Percentiles rank a stretch among this genome's conserved stretches.
These are phyloP conservation scores for Colletotrichum theobromicola DNA, from an alignment of 2,329 filamentous ascomycete genomes.

Conservation along the genomic window DNA sequence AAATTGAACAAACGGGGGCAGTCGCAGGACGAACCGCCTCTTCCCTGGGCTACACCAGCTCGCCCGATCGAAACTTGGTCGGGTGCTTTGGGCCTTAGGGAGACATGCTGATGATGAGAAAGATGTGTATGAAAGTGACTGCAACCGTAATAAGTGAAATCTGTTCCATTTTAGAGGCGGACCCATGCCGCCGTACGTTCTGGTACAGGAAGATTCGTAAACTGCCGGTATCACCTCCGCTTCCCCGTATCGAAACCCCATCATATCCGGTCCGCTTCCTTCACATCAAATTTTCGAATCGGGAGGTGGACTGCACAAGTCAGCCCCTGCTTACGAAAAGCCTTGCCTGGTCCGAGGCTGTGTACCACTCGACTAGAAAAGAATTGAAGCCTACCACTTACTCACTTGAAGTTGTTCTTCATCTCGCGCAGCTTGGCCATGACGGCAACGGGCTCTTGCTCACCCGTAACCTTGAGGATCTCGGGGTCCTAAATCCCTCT, in stretches of 20 bases:
- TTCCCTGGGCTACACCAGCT: constrained; percentile 23
- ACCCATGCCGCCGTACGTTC: not conserved
- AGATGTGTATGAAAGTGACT: not conserved
- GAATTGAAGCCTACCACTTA: constrained; percentile 31
- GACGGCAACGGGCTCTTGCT: constrained; percentile 80
- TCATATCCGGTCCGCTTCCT: not conserved
- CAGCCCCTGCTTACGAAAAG: not conserved
- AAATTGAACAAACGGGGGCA: constrained; percentile 49
- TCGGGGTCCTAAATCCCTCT: constrained; percentile 68
- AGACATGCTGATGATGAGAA: constrained; percentile 19
- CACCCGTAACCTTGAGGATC: constrained; percentile 83
- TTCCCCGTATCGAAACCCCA: not conserved
- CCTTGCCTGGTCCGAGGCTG: not conserved
- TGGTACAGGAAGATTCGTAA: not conserved
- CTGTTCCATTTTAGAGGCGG: not conserved
- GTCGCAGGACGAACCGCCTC: constrained; percentile 30
- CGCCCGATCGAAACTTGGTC: constrained; percentile 23
- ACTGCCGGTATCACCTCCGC: not conserved
- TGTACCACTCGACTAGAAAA: not conserved
- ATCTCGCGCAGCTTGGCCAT: constrained; percentile 87
- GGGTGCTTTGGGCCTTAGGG: constrained; percentile 29
- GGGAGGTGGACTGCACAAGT: constrained; percentile 29
- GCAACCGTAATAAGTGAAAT: not conserved
- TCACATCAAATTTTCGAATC: constrained; percentile 36
- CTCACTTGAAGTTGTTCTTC: constrained; percentile 81